phyloP scores from a whole-genome alignment of 2,329 filamentous ascomycete genomes.

The Dothiorella sarmentorum region DNA sequence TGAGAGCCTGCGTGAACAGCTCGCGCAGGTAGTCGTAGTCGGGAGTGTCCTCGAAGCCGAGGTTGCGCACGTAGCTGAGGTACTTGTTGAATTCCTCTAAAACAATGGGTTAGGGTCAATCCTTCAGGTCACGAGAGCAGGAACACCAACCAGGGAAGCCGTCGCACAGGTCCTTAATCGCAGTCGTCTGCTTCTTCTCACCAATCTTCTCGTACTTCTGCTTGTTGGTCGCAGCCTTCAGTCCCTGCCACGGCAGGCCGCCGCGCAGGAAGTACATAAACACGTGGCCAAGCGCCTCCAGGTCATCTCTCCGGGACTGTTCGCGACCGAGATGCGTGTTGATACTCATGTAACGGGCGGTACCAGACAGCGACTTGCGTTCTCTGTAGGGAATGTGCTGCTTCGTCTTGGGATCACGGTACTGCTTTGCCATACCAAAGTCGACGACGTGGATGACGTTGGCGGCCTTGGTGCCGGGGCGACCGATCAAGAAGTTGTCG shows the following conservation, averaged over 20 bases:
- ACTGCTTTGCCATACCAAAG: conserved; percentile 99
- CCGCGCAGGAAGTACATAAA: conserved; percentile 68
- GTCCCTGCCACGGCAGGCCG: conserved; percentile 64
- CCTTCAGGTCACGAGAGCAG: not conserved
- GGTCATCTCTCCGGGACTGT: conserved; percentile 91
- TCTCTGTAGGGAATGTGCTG: conserved; percentile 98
- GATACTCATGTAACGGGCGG: conserved; percentile 98
- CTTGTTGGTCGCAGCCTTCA: conserved; percentile 72
- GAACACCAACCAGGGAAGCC: conserved; percentile 68
- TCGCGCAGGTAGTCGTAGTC: conserved; percentile 98
- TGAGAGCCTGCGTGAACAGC: conserved; percentile 91
- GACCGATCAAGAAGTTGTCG: conserved; percentile 97
- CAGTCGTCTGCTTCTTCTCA: conserved; percentile 98
- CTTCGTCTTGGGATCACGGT: conserved; percentile 97
- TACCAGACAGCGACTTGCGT: conserved; percentile 93
- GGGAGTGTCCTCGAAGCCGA: conserved; percentile 96
- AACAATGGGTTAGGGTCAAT: conserved; percentile 28
- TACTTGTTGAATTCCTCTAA: conserved; percentile 95
- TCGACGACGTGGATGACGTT: conserved; percentile 99
- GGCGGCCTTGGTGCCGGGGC: conserved; percentile 86
- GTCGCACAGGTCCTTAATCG: conserved; percentile 94
- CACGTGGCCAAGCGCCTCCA: conserved; percentile 75
- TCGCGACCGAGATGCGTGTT: conserved; percentile 97
- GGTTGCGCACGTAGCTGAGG: conserved; percentile 91
- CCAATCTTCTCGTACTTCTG: conserved; percentile 99